phyloP scores from a whole-genome alignment of 2,329 filamentous ascomycete species.

The Davidsoniella virescens region DNA sequence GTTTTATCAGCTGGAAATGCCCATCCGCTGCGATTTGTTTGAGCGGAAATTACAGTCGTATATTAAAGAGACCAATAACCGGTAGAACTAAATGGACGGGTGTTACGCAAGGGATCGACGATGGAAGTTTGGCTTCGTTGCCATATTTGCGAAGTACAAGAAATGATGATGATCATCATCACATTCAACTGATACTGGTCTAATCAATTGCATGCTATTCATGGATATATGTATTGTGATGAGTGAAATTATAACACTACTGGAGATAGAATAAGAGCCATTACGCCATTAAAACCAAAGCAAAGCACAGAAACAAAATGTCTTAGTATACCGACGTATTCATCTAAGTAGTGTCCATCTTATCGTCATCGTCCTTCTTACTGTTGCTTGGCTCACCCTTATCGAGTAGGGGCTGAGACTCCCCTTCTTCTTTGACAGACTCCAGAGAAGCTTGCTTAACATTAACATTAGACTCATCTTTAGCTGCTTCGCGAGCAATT shows the following conservation, averaged over 20 bases:
- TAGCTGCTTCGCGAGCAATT: slow-evolving; percentile 45
- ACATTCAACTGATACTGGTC: too few species aligned
- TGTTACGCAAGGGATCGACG: background rate
- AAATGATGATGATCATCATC: background rate
- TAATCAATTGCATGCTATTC: too few species aligned
- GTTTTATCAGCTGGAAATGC: slow-evolving; percentile 97
- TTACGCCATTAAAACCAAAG: slow-evolving; percentile 8
- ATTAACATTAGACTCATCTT: slow-evolving; percentile 48
- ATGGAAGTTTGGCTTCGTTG: background rate
- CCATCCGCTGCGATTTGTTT: slow-evolving; percentile 86
- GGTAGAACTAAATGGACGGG: slow-evolving; percentile 14
- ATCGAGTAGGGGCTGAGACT: slow-evolving; percentile 29
- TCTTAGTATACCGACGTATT: too few species aligned
- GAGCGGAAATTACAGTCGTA: slow-evolving; percentile 72
- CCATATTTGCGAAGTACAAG: background rate
- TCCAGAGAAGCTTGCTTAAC: slow-evolving; percentile 60
- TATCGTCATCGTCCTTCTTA: slow-evolving; percentile 43
- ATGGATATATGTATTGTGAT: too few species aligned
- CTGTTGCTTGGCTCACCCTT: slow-evolving; percentile 22
- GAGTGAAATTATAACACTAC: too few species aligned
- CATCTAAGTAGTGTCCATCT: slow-evolving; percentile 74
- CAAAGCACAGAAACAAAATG: slow-evolving; percentile 2
- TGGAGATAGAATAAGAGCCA: background rate
- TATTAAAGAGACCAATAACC: slow-evolving; percentile 55
- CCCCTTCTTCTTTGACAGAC: slow-evolving; percentile 65